A percentile compares a stretch with the other conserved stretches of the same genome.
phyloP scores from a whole-genome alignment of 1,284 basidiomycete genomes.

The Cystobasidiaceae sp. region DNA sequence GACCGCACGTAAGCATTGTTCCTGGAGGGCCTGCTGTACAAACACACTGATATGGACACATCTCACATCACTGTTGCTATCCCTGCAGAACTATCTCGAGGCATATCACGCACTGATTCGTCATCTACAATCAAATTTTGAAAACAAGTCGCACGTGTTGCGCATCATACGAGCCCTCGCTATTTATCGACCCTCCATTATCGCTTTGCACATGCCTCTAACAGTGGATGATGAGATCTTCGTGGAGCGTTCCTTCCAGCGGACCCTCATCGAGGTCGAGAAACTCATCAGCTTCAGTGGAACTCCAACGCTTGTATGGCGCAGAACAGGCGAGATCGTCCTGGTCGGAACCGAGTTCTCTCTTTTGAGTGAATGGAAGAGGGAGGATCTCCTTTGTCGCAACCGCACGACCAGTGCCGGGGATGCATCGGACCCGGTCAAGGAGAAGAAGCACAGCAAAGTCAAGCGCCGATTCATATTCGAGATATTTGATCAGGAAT shows the following conservation, averaged over 20 bases:
- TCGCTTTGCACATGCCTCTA: slow-evolving; percentile 92
- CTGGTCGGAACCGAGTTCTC: slow-evolving; percentile 94
- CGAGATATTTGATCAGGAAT: slow-evolving; percentile 51
- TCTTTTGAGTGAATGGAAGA: slow-evolving; percentile 82
- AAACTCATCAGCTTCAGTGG: slow-evolving; percentile 95
- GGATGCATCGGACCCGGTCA: background rate
- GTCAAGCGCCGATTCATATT: slow-evolving; percentile 77
- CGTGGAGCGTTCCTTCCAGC: slow-evolving; percentile 89
- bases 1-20: slow-evolving; percentile 54
- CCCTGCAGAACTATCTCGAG: slow-evolving; percentile 61
- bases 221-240: slow-evolving; percentile 90
- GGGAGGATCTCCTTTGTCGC: slow-evolving; percentile 63
- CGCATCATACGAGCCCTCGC: slow-evolving; percentile 90
- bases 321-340: slow-evolving; percentile 93
- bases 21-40: background rate
- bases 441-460: slow-evolving; percentile 10
- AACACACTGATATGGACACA: background rate
- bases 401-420: background rate
- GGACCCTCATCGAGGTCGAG: slow-evolving; percentile 87
- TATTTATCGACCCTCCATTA: slow-evolving; percentile 88
- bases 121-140: slow-evolving; percentile 81
- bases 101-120: slow-evolving; percentile 93
- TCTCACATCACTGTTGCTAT: background rate
- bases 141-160: slow-evolving; percentile 81
- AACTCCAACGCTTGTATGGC: slow-evolving; percentile 99